These are phyloP conservation scores for Cyclostephanos tholiformis DNA, from an alignment of 108 stramenopile species.

Conservation along the genomic window DNA sequence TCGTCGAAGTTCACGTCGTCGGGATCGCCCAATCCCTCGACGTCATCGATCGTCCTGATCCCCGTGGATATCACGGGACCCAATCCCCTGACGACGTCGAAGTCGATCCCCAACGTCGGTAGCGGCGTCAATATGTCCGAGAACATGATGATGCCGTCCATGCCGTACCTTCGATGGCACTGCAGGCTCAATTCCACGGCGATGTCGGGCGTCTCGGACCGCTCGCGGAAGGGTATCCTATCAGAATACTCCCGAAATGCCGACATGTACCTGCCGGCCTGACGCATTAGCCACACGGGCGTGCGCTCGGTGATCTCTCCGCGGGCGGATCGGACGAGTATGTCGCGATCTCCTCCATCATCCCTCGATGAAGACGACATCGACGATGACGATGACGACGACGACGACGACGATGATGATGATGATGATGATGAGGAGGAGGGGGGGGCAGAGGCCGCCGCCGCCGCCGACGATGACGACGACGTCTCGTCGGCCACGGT, in stretches of 20 bases:
- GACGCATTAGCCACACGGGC: conserved; percentile 99
- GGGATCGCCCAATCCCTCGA: conserved; percentile 50
- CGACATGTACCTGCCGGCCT: conserved; percentile 98
- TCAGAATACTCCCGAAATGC: conserved; percentile 96
- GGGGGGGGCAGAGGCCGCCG: too few species aligned
- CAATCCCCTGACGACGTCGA: conserved; percentile 92
- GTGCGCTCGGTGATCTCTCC: conserved; percentile 93
- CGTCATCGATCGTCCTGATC: conserved; percentile 65
- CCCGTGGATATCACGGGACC: conserved; percentile 92
- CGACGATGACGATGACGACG: not conserved
- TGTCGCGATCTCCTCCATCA: conserved; percentile 81
- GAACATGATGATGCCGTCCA: conserved; percentile 99
- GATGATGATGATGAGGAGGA: too few species aligned
- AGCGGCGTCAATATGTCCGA: conserved; percentile 97
- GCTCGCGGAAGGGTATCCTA: conserved; percentile 92
- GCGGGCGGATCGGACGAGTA: conserved; percentile 93
- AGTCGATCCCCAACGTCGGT: conserved; percentile 96
- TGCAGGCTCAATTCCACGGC: conserved; percentile 94
- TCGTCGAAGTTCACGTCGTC: conserved; percentile 73
- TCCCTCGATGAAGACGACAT: conserved; percentile 6
- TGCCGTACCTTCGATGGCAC: conserved; percentile 91
- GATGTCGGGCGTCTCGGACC: conserved; percentile 94
- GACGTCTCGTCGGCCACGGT: conserved; percentile 1
- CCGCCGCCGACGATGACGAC: not conserved
- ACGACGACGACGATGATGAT: not conserved